phyloP scores from a whole-genome alignment of 169 alveolate genomes.

The Eimeria praecox region DNA sequence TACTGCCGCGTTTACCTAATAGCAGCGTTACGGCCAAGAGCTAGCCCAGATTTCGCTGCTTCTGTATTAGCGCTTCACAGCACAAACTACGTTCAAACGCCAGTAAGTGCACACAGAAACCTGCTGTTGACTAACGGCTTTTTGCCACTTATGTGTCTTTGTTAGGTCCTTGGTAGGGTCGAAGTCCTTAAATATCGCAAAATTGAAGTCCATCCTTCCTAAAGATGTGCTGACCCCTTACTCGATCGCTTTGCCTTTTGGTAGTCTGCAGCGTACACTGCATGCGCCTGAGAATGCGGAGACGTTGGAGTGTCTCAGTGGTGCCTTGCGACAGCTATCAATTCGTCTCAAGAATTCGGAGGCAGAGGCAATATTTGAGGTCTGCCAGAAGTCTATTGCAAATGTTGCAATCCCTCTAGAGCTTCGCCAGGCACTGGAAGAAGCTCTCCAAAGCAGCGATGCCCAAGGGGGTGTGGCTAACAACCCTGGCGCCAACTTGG shows the following conservation, averaged over 20 bases:
- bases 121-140: background rate
- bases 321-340: slow-evolving; percentile 77
- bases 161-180: slow-evolving; percentile 75
- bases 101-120: background rate
- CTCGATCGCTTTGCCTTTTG: slow-evolving; percentile 84
- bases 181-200: slow-evolving; percentile 69
- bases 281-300: slow-evolving; percentile 81
- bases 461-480: slow-evolving; percentile 15
- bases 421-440: slow-evolving; percentile 55
- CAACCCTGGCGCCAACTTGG: background rate
- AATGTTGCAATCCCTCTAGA: slow-evolving; percentile 75
- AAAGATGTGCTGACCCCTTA: slow-evolving; percentile 77
- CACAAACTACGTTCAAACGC: background rate
- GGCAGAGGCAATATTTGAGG: slow-evolving; percentile 83
- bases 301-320: slow-evolving; percentile 61
- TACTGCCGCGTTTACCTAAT: background rate
- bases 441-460: slow-evolving; percentile 35
- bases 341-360: slow-evolving; percentile 74
- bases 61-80: background rate
- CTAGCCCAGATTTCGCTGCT: background rate
- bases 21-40: background rate
- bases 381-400: slow-evolving; percentile 77
- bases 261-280: slow-evolving; percentile 85
- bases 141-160: background rate
- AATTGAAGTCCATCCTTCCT: slow-evolving; percentile 15